Base-by-base conservation (phyloP, 2,329 filamentous ascomycete genomes). In the Cordyceps cicadae region DNA sequence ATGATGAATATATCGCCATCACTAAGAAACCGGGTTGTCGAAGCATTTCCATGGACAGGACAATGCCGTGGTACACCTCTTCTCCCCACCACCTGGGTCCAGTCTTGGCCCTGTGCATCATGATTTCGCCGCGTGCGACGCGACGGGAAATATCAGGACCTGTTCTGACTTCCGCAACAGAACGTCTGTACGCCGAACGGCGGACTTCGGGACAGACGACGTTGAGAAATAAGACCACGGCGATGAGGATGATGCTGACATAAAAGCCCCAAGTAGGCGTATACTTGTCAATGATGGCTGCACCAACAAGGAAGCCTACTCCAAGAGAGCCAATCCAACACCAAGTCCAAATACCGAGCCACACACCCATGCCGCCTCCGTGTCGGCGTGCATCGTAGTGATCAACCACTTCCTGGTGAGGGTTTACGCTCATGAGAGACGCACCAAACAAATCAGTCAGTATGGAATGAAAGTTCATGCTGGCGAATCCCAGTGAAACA, bases 271-370 rank as follows among this genome's bases (percentile, higher is more conserved):
- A 92, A 1, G 82, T 81, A 2, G 89, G 87, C 57, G 81, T 79
- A 39, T 86, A 71, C 11, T 70, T 72, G 64, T 87, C 82, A 66
- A 92, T 90, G 66, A 92, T 82, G 43, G 80, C 75, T 12, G 88
- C 87, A 3, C 89, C 89, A 45, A 89, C 76, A 61, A 89, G 74
- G 68, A 92, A 92, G 0, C 89, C 89, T 43, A 90, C 69, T 0
- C 85, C 83, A 24, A 92, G 78, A 24, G 87, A 89, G 6, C 86
- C 87, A 66, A 89, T 84, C 72, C 84, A 89, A 69, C 87, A 89
- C 84, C 87, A 92, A 0, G 87, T 86, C 87, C 88, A 92, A 59
- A 89, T 79, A 1, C 87, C 87, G 11, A 91, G 77, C 89, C 89
- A 92, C n/a, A 89, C 76, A 0, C 89, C 89, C 76, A 92, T 86